phyloP scores from a whole-genome alignment of 2,329 filamentous ascomycete genomes.

The Diaporthe citrichinensis region DNA sequence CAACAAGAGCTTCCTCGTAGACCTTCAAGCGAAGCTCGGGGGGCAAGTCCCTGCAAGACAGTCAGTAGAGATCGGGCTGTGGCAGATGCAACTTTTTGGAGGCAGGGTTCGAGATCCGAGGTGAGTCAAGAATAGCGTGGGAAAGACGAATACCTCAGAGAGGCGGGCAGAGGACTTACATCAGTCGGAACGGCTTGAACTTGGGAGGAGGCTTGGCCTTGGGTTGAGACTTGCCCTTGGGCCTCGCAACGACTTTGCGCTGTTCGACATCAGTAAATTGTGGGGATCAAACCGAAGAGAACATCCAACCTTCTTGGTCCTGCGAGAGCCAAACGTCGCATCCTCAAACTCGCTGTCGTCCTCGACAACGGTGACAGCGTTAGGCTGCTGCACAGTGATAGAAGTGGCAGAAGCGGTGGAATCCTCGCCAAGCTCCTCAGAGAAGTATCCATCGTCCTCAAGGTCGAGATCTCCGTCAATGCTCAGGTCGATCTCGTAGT shows the following conservation, averaged over 20 bases:
- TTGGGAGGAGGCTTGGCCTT: conserved; percentile 14
- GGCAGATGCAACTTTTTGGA: too few relatives aligned
- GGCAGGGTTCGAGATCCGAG: not conserved
- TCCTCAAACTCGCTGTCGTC: conserved; percentile 23
- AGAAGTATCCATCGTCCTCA: not conserved
- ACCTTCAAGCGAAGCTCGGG: conserved; percentile 18
- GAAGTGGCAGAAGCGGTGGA: not conserved
- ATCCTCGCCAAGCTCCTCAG: conserved; percentile 7
- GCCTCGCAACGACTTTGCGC: not conserved
- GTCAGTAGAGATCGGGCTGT: not conserved
- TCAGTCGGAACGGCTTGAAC: conserved; percentile 27
- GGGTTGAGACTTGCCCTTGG: not conserved
- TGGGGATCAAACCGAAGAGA: not conserved
- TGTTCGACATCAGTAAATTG: not conserved
- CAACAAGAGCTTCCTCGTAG: conserved; percentile 20
- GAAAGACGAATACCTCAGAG: too few relatives aligned
- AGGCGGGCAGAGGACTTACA: not conserved
- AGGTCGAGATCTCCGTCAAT: not conserved
- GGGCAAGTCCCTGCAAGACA: not conserved
- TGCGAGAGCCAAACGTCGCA: conserved; percentile 16
- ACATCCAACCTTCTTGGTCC: conserved; percentile 15
- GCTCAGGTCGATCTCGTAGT: conserved; percentile 10
- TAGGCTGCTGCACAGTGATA: too few relatives aligned
- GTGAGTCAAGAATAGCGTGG: too few relatives aligned
- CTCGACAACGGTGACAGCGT: not conserved